These are phyloP conservation scores for Vigna hirtella DNA, from an alignment of 306 rosid species.

Conservation along the genomic window DNA sequence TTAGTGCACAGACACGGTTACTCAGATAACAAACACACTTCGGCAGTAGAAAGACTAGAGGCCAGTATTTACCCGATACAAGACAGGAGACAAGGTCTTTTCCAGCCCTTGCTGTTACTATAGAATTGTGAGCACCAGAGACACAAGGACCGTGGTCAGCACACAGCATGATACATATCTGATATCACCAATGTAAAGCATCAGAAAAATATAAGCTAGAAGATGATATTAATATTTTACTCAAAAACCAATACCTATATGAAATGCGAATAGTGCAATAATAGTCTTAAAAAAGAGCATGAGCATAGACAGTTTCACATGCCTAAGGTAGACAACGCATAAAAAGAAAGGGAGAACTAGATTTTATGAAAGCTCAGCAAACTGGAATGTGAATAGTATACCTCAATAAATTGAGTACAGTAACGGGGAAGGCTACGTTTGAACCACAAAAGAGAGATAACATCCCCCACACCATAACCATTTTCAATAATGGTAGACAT, in stretches of 20 bases:
- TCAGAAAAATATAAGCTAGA: conserved; percentile 41
- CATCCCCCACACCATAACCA: conserved; percentile 96
- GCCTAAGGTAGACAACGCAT: neutral
- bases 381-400: conserved; percentile 42
- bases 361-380: conserved; percentile 2
- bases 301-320: conserved; percentile 21
- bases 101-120: conserved; percentile 98
- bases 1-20: conserved; percentile 20
- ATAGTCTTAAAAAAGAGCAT: neutral
- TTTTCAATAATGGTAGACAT: conserved; percentile 97
- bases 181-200: conserved; percentile 40
- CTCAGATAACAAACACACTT: conserved; percentile 23
- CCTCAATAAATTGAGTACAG: conserved; percentile 97
- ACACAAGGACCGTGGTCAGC: conserved; percentile 99
- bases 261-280: conserved; percentile 11
- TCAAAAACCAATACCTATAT: conserved; percentile 1
- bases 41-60: conserved; percentile 23
- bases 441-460: conserved; percentile 96
- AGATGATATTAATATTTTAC: conserved; percentile 19
- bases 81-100: conserved; percentile 97
- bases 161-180: conserved; percentile 98
- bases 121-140: conserved; percentile 98
- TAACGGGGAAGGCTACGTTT: conserved; percentile 99
- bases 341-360: conserved; percentile 16
- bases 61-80: conserved; percentile 75